phyloP scores from a whole-genome alignment of 768 basidiomycete genomes.

The Flagelloscypha sp. region DNA sequence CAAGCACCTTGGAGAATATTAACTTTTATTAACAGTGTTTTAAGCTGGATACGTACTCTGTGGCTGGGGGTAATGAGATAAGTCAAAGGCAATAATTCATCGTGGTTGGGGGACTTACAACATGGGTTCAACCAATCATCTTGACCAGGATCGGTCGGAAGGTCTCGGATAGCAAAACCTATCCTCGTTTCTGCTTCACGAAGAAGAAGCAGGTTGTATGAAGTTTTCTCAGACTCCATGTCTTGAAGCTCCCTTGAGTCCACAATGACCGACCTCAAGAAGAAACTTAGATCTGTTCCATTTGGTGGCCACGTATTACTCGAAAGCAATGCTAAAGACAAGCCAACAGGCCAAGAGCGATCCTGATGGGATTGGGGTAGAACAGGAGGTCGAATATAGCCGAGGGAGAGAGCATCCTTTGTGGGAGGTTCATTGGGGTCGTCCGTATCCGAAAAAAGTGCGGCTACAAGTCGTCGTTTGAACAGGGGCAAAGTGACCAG shows the following conservation, averaged over 20 bases:
- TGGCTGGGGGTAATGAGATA: too few species aligned
- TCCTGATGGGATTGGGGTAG: conserved; percentile 17
- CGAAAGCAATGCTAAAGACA: conserved; percentile 65
- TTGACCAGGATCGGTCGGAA: conserved; percentile 52
- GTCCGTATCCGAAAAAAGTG: conserved; percentile 72
- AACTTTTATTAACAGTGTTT: background rate
- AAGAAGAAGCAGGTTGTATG: conserved; percentile 26
- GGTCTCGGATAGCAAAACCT: conserved; percentile 77
- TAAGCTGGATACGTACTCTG: conserved; percentile 21
- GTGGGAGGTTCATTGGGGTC: conserved; percentile 30
- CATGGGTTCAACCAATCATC: conserved; percentile 79
- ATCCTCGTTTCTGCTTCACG: conserved; percentile 69
- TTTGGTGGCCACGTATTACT: conserved; percentile 82
- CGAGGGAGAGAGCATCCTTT: conserved; percentile 6
- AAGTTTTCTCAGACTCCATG: conserved; percentile 22
- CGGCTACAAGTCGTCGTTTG: conserved; percentile 55
- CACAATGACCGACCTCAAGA: conserved; percentile 75
- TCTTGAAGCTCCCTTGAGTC: conserved; percentile 42
- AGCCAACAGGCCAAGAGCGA: conserved; percentile 56
- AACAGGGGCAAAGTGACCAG: conserved; percentile 68
- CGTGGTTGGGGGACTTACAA: conserved; percentile 38
- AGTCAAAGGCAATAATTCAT: background rate
- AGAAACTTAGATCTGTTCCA: conserved; percentile 76
- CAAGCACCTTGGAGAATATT: conserved; percentile 33
- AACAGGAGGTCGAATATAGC: conserved; percentile 24